Evolutionary conservation across 768 basidiomycete species (phyloP).

Genomic region (Floccularia luteovirens): DNA sequence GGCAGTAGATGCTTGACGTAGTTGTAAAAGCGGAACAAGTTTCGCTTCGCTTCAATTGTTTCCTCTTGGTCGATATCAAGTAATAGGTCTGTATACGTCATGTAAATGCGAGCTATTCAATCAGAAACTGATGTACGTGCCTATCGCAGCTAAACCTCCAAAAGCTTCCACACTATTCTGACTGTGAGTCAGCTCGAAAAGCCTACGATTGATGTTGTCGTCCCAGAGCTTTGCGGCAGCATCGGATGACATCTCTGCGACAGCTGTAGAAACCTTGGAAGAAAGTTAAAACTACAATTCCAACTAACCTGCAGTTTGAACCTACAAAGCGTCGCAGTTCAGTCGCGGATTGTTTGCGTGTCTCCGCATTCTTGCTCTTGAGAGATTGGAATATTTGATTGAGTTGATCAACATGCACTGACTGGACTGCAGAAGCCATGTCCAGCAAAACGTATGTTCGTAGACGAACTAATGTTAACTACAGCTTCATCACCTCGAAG

Average conservation of each 20-base stretch:
- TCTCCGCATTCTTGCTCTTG: constrained; percentile 56
- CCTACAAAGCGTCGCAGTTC: constrained; percentile 73
- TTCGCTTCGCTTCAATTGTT: constrained; percentile 71
- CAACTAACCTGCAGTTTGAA: constrained; percentile 9
- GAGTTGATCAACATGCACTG: constrained; percentile 54
- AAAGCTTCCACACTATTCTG: constrained; percentile 73
- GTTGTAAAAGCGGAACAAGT: constrained; percentile 83
- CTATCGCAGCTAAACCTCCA: constrained; percentile 84
- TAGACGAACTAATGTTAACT: too few species aligned
- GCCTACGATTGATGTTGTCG: constrained; percentile 68
- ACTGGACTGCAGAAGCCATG: constrained; percentile 58
- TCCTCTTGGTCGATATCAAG: constrained; percentile 75
- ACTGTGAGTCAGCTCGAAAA: constrained; percentile 82
- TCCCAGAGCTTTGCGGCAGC: constrained; percentile 81
- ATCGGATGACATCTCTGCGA: constrained; percentile 78
- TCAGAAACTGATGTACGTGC: constrained; percentile 29
- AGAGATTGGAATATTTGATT: constrained; percentile 62
- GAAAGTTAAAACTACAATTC: constrained; percentile 6
- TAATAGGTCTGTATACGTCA: constrained; percentile 47
- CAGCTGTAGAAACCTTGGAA: constrained; percentile 58
- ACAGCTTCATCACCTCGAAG: too few species aligned
- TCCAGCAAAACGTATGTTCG: constrained; percentile 12
- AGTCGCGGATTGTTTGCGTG: constrained; percentile 57
- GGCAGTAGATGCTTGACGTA: constrained; percentile 92
- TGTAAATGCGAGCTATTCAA: constrained; percentile 4